Base-by-base conservation (phyloP, 305 asterid species). In the Rubia occidens region DNA sequence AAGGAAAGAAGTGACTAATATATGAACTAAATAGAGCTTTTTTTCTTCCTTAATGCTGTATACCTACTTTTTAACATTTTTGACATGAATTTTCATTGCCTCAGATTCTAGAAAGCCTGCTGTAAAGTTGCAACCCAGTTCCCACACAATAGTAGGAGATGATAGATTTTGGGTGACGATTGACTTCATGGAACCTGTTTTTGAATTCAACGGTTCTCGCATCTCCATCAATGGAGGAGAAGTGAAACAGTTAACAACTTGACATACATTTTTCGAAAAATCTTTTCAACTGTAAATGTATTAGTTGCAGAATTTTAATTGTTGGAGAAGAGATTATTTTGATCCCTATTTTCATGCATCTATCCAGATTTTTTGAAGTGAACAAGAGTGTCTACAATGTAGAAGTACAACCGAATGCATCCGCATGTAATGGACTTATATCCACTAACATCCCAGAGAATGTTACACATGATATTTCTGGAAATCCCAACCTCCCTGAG, bases 101-200 rank as follows among this genome's bases (percentile, higher is more conserved):
- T 67, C n/a, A 90, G 98, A 94, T 83, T 78, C 88, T 70, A 78
- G 77, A 83, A 81, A 93, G 74, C 98, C 98, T 51, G 71, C 76
- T 15, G 96, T 89, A 69, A 84, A 65, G 76, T 82, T 94, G 78
- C 89, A 89, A 80, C 80, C 93, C 17, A 83, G 90, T 13, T 81
- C 89, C 60, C 74, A 73, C 73, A 84, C 68, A 79, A 71, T 90
- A 71, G 89, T 95, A 8, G 84, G 78, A 75, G 85, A 89, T 74
- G 79, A 82, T 76, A 80, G 65, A 26, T 26, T 94, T 73, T 78
- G 76, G 29, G 47, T 94, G 45, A 60, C 85, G 72, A 79, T 94
- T 78, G 86, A 82, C 66, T 94, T 94, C 77, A 56, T 80, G 75
- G 89, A 94, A 82, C 96, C 98, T 4, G 97, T 94, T 0, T 84